Base-by-base conservation (phyloP, 139 green algal genomes). In the Zygnema cylindricum region DNA sequence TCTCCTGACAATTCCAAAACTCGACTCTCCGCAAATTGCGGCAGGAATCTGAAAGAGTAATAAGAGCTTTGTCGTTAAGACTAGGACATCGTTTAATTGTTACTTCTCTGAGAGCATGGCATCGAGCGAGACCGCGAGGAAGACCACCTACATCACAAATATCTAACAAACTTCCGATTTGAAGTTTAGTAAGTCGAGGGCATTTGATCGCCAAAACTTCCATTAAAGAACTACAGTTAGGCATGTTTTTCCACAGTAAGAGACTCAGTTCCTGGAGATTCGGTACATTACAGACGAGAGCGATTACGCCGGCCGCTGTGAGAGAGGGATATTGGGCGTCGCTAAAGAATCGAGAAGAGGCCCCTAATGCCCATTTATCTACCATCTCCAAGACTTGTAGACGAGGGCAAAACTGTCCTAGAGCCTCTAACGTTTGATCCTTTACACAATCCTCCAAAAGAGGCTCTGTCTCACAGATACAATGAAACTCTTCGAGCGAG, bases 261-360 rank as follows among this genome's bases (percentile, higher is more conserved):
- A 86, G 22, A 7, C 36, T 63, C 38, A 86, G 78, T 25, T 86
- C 78, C 38, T 69, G 39, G n/a, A 86, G 42, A 55, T 63, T 41
- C 38, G 42, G 78, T 36, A 86, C n/a, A 25, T 41, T 57, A 39
- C 0, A 38, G 43, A 86, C 2, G 7, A 86, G 32, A 55, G 78
- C 41, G 33, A 40, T 25, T 30, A 86, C 23, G 35, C 78, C 78
- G 7, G 49, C 78, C 23, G 39, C 49, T 38, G 78, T 86, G 38
- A 86, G 25, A 35, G 49, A 21, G 0, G 78, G 39, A 0, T 86
- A 38, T 23, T 41, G n/a, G 35, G n/a, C 39, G 11, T 57, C 38
- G 42, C 36, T 38, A 16, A 35, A n/a, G 0, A 41, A 55, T 38
- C 23, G 39, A 0, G 43, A 33, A 55, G 78, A 32, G 0, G 23